Conservation (phyloP, 2,329 filamentous ascomycete genomes). For the Pestalotiopsis sp. region DNA sequence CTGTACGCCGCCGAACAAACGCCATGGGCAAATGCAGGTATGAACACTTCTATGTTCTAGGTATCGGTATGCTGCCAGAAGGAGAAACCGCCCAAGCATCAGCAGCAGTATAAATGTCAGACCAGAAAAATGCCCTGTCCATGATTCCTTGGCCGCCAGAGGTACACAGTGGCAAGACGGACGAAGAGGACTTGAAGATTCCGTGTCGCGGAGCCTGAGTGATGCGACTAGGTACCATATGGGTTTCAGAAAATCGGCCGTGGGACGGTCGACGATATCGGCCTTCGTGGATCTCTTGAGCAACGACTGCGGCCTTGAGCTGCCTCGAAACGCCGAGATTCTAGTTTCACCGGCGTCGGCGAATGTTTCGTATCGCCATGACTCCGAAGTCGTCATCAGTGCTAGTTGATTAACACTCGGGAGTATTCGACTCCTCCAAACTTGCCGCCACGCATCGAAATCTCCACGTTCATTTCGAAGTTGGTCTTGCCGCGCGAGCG, state of each 20-base stretch:
- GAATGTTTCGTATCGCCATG: neutral
- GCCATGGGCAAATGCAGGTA: neutral
- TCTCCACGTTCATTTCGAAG: slow-evolving; percentile 89
- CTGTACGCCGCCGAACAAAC: neutral
- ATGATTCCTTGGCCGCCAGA: neutral
- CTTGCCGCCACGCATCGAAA: slow-evolving; percentile 78
- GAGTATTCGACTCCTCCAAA: slow-evolving; percentile 78
- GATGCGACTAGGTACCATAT: neutral
- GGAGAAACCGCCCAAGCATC: neutral
- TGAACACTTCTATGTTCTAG: neutral
- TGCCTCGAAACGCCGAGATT: neutral
- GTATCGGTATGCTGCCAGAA: neutral
- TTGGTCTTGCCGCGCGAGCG: slow-evolving; percentile 58
- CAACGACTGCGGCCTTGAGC: neutral
- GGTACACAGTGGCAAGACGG: neutral
- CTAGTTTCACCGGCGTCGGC: neutral
- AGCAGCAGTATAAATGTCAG: neutral
- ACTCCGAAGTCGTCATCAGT: neutral
- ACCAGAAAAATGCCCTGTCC: neutral
- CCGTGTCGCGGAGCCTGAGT: neutral
- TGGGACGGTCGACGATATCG: neutral
- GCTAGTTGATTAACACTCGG: slow-evolving; percentile 67
- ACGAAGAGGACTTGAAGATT: neutral
- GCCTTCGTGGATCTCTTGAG: neutral
- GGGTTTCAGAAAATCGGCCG: neutral